Base-by-base conservation (phyloP, 495 filamentous ascomycete genomes). In the Trichoderma reesei region DNA sequence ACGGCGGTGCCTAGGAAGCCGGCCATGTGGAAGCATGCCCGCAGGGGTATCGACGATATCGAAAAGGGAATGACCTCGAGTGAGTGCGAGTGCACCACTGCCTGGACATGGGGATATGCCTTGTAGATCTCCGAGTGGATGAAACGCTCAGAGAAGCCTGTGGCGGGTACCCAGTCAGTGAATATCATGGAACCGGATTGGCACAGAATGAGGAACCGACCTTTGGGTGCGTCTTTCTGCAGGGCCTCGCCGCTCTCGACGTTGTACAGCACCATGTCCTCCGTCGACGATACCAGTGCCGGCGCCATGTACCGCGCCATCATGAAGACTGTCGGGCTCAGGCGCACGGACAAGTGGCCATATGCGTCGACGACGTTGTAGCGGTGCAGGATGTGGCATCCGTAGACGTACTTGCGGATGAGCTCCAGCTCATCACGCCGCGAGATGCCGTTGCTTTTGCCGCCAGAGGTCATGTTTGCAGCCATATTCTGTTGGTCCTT, bases 41-140 rank as follows among this genome's bases (percentile, higher is more conserved):
- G 67, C 44, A 79, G 62, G 13, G 72, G 72, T 39, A 76, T 72
- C 0, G 66, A 67, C 31, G 64, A 73, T 36, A 79, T 72, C 37
- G 69, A 71, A 61, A 73, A 81, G 9, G 78, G 79, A 4, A 81
- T 56, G 26, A 81, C 77, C 18, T 71, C 75, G 16, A 73, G 70
- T 2, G 72, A 69, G 65, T 81, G 79, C 38, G 70, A 73, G 64
- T 81, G 77, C 16, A 79, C 70, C 0, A 80, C 76, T 63, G 71
- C 68, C 46, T 73, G 72, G 14, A 80, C 70, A 2, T 61, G 48
- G 1, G 74, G 69, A 61, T 69, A 80, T 16, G 66, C 61, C 63
- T 75, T 75, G 54, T 73, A 76, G 2, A 80, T 73, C 69, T 80
- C 78, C 61, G 73, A 72, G 66, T 81, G 78, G 63, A 81, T 80